Base-by-base conservation (phyloP, 345 rosid genomes). In the Arabidopsis arenosa region DNA sequence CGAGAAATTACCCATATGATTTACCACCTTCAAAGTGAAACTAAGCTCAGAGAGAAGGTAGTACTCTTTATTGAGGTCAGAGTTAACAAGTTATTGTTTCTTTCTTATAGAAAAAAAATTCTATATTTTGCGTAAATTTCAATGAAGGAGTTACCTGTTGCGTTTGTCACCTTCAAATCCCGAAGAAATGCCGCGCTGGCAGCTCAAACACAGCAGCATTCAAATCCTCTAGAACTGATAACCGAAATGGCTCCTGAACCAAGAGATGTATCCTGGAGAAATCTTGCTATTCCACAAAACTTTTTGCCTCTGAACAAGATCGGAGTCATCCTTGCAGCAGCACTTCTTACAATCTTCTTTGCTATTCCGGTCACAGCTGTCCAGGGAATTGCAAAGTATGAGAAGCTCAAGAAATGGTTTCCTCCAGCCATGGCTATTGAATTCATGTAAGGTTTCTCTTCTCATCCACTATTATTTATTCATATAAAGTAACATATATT, bases 321-420 rank as follows among this genome's bases (percentile, higher is more conserved):
- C 9, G 89, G 86, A 59, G 96, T 86, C 61, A 53, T 92, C 54
- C 83, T 90, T 82, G 91, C 84, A 62, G 92, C 96, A 26, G 79
- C 93, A 23, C 82, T 92, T 69, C 93, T 89, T 41, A 89, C 95
- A 17, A 60, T 90, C 65, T 94, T 94, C 88, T 90, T 94, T 79
- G 91, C 96, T 64, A 85, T 89, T 80, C 96, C 93, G 6, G 97
- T 90, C 61, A 85, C 97, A 55, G 96, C 97, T 60, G 97, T 94
- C 74, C 98, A 92, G 79, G 97, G 98, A 79, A 90, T 94, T 15
- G 97, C 93, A 54, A 89, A 83, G 68, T 85, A 83, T 65, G 97
- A 94, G 84, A 94, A 90, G 75, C 83, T 94, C 18, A 89, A 84
- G 84, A 86, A 85, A 80, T 87, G 97, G 95, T 90, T 94, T 75